phyloP scores from a whole-genome alignment of 192 early-diverging fungal species.

The Powellomyces hirtus region DNA sequence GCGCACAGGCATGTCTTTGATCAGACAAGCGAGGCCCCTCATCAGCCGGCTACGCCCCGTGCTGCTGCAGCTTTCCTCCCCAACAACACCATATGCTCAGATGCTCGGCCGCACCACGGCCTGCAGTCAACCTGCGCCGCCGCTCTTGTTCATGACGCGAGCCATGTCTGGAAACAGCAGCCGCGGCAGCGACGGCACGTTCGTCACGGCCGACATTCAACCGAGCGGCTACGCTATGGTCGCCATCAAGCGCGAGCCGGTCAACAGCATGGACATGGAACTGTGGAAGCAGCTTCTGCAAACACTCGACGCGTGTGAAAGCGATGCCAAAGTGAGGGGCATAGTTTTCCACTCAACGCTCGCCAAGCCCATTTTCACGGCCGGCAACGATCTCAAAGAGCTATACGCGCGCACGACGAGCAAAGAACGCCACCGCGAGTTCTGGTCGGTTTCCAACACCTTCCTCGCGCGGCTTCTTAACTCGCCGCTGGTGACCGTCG shows the following conservation, averaged over 20 bases:
- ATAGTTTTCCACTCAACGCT: slow-evolving; percentile 42
- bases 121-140: no score
- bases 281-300: slow-evolving; percentile 39
- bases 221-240: slow-evolving; percentile 20
- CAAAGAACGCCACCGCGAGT: slow-evolving; percentile 36
- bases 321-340: slow-evolving; percentile 27
- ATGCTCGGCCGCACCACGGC: no score
- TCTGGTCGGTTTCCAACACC: slow-evolving; percentile 39
- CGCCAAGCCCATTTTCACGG: slow-evolving; percentile 41
- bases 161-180: no score
- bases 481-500: slow-evolving; percentile 38
- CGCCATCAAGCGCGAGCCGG: slow-evolving; percentile 34
- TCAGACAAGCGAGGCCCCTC: no score
- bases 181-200: no score
- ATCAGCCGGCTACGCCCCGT: no score
- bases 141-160: no score
- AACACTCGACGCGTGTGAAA: slow-evolving; percentile 32
- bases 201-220: background rate
- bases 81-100: no score
- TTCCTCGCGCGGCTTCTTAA: slow-evolving; percentile 37
- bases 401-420: slow-evolving; percentile 36
- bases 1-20: no score
- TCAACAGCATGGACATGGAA: slow-evolving; percentile 32
- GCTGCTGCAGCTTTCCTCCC: no score
- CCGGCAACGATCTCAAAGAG: slow-evolving; percentile 48